Conservation (phyloP, 2,329 filamentous ascomycete species). For the Aspergillus thermomutatus region DNA sequence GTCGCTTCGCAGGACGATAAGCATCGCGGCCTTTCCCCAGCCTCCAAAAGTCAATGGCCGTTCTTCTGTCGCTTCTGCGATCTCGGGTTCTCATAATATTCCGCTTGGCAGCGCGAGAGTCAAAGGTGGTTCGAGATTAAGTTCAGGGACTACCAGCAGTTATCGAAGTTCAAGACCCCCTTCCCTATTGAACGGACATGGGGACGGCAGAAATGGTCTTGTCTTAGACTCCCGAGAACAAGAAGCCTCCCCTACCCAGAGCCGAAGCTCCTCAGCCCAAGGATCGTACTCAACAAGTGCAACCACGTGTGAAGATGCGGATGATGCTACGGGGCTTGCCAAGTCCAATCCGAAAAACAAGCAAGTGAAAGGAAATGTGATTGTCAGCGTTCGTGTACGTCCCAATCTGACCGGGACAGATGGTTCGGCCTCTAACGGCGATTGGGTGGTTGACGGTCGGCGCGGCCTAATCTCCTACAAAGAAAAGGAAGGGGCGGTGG, state of each 20-base stretch:
- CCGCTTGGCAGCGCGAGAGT: slow-evolving; percentile 41
- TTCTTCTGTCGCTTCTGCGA: slow-evolving; percentile 56
- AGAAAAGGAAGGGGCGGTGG: slow-evolving; percentile 78
- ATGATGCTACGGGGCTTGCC: slow-evolving; percentile 48
- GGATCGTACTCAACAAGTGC: slow-evolving; percentile 89
- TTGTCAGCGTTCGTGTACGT: slow-evolving; percentile 91
- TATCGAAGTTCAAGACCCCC: slow-evolving; percentile 56
- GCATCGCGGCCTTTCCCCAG: slow-evolving; percentile 90
- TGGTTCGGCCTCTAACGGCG: slow-evolving; percentile 64
- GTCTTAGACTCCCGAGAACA: slow-evolving; percentile 63
- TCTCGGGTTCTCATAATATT: slow-evolving; percentile 34
- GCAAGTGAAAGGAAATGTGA: slow-evolving; percentile 88
- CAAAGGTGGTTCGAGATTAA: slow-evolving; percentile 56
- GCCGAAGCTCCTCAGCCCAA: slow-evolving; percentile 85
- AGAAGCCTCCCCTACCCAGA: slow-evolving; percentile 81
- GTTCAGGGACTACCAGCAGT: slow-evolving; percentile 51
- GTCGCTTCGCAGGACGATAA: slow-evolving; percentile 79
- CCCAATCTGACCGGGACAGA: slow-evolving; percentile 68
- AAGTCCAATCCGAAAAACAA: slow-evolving; percentile 41
- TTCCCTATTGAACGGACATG: slow-evolving; percentile 75
- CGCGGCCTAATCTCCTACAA: slow-evolving; percentile 77
- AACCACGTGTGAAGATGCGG: slow-evolving; percentile 79
- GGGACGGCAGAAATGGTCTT: slow-evolving; percentile 70
- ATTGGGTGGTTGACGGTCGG: slow-evolving; percentile 89
- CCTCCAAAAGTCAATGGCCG: slow-evolving; percentile 70